A percentile compares a stretch with the other conserved stretches of the same genome.
Conservation (phyloP, 176 grass and related monocot genomes). For the Aegilops speltoides region DNA sequence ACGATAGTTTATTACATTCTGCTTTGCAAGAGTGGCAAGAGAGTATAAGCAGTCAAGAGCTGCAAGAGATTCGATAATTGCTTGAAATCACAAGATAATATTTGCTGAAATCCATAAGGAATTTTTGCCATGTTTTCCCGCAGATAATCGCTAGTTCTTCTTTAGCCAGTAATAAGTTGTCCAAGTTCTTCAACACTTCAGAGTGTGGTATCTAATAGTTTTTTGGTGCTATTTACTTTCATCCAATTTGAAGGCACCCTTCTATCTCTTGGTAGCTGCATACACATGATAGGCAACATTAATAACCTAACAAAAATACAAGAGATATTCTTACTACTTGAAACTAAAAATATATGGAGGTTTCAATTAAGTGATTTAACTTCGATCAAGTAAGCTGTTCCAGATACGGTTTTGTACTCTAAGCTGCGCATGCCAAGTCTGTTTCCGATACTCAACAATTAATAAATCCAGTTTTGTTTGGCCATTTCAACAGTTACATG, state of each 20-base stretch:
- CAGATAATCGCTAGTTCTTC: slow-evolving; percentile 83
- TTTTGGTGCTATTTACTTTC: slow-evolving; percentile 91
- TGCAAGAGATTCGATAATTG: slow-evolving; percentile 73
- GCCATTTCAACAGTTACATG: slow-evolving; percentile 57
- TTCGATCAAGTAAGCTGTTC: slow-evolving; percentile 78
- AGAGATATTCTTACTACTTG: slow-evolving; percentile 20
- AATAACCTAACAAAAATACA: slow-evolving; percentile 31
- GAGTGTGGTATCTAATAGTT: slow-evolving; percentile 78
- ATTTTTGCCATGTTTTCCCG: slow-evolving; percentile 73
- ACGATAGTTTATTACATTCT: slow-evolving; percentile 54
- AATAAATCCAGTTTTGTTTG: slow-evolving; percentile 68
- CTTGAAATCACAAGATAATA: slow-evolving; percentile 83
- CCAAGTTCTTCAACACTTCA: slow-evolving; percentile 69
- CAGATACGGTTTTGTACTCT: slow-evolving; percentile 84
- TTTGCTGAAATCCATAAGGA: slow-evolving; percentile 63
- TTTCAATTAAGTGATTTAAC: slow-evolving; percentile 58
- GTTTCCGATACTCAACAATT: slow-evolving; percentile 71
- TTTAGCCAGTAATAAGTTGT: slow-evolving; percentile 69
- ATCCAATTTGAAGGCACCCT: slow-evolving; percentile 82
- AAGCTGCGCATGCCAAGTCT: slow-evolving; percentile 68
- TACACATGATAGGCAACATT: slow-evolving; percentile 26
- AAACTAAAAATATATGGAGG: slow-evolving; percentile 25
- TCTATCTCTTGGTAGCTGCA: slow-evolving; percentile 62
- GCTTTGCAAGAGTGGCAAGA: slow-evolving; percentile 68
- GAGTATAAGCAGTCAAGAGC: slow-evolving; percentile 87